Percentiles rank a stretch among this genome's conserved stretches.
Evolutionary conservation across 2,329 filamentous ascomycete species (phyloP).

Genomic region (Claviceps sorghi): DNA sequence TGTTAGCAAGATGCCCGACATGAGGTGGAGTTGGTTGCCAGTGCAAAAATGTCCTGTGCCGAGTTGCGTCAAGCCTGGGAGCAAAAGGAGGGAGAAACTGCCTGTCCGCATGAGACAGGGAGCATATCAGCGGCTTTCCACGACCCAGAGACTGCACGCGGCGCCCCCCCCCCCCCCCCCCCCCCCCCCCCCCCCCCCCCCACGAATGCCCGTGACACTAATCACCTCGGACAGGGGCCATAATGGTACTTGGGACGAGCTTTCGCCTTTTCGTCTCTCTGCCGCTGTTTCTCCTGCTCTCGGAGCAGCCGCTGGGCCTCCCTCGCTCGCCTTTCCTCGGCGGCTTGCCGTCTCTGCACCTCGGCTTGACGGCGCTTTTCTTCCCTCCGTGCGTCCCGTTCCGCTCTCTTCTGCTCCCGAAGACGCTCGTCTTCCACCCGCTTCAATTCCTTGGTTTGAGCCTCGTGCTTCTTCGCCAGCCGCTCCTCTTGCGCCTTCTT

Average conservation of each 20-base stretch:
- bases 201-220: slow-evolving; percentile 3
- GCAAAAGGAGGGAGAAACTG: not conserved
- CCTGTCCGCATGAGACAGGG: not conserved
- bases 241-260: slow-evolving; percentile 11
- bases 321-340: slow-evolving; percentile 7
- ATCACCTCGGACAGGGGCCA: slow-evolving; percentile 10
- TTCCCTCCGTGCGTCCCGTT: slow-evolving; percentile 5
- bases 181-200: too few relatives aligned
- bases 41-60: not conserved
- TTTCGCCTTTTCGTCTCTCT: slow-evolving; percentile 9
- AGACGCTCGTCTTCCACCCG: slow-evolving; percentile 10
- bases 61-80: not conserved
- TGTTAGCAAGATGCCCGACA: slow-evolving; percentile 8
- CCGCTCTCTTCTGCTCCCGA: slow-evolving; percentile 6
- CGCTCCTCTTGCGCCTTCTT: slow-evolving; percentile 3
- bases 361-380: slow-evolving; percentile 7
- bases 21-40: not conserved
- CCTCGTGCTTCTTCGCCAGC: slow-evolving; percentile 2
- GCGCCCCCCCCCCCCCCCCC: too few relatives aligned
- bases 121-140: not conserved
- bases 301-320: slow-evolving; percentile 3
- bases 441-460: slow-evolving; percentile 4
- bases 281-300: slow-evolving; percentile 7
- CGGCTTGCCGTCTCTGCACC: slow-evolving; percentile 8
- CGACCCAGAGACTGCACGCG: too few relatives aligned